Conservation (phyloP, 257 asterid species). For the Cinchona pubescens region DNA sequence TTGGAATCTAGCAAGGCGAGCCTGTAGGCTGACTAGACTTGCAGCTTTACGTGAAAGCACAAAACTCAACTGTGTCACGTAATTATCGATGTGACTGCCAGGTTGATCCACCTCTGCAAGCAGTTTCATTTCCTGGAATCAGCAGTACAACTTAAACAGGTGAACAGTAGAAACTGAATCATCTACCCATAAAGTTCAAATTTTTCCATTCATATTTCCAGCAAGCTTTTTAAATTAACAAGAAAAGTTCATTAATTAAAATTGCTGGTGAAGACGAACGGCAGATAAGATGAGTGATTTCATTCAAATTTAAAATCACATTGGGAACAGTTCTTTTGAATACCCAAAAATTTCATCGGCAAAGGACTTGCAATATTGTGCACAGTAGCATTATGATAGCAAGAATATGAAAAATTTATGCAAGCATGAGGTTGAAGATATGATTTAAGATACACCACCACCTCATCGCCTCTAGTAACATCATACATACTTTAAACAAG, state of each 20-base stretch:
- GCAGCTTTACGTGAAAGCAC: slow-evolving; percentile 94
- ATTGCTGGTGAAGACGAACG: too few species aligned
- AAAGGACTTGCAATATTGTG: neutral
- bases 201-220: neutral
- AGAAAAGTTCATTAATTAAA: too few species aligned
- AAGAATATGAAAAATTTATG: neutral
- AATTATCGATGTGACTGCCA: slow-evolving; percentile 86
- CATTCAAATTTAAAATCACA: neutral
- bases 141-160: slow-evolving; percentile 6
- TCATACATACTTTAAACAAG: neutral
- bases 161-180: neutral
- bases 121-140: slow-evolving; percentile 87
- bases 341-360: neutral
- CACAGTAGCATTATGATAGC: neutral
- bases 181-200: neutral
- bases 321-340: neutral
- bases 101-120: slow-evolving; percentile 95
- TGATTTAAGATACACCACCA: neutral
- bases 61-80: slow-evolving; percentile 77
- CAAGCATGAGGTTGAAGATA: neutral
- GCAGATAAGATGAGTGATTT: too few species aligned
- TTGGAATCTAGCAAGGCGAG: slow-evolving; percentile 96
- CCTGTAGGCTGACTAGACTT: slow-evolving; percentile 90
- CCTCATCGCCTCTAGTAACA: neutral
- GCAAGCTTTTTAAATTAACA: too few species aligned